Conservation (phyloP, 1,284 basidiomycete genomes). For the Trichosporon sp. region DNA sequence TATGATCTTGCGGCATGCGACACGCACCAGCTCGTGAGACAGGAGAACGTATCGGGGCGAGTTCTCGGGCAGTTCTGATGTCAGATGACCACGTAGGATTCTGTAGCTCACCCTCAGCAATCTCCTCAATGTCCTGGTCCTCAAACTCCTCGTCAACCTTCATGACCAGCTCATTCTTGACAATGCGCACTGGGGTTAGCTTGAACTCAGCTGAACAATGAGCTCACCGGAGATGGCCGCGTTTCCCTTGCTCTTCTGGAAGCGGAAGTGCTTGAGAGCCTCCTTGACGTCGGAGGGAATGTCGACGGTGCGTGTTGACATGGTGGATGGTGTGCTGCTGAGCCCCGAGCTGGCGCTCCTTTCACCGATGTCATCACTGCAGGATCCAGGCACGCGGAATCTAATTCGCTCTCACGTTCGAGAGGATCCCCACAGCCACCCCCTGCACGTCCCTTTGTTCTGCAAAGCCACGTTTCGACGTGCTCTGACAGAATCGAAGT, state of each 20-base stretch:
- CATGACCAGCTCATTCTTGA: conserved; percentile 70
- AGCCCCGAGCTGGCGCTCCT: not conserved
- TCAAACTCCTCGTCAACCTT: conserved; percentile 74
- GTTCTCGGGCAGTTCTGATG: conserved; percentile 78
- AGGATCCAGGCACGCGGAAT: not conserved
- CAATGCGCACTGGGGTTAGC: conserved; percentile 62
- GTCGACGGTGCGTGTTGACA: conserved; percentile 62
- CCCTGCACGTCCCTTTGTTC: not conserved
- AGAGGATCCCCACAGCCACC: no score
- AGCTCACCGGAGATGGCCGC: conserved; percentile 61
- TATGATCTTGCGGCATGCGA: no score
- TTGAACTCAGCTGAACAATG: not conserved
- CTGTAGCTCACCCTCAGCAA: conserved; percentile 63
- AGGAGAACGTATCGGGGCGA: conserved; percentile 79
- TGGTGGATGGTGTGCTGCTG: conserved; percentile 2
- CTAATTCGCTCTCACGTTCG: not conserved
- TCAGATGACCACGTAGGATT: not conserved
- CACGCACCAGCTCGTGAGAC: conserved; percentile 64
- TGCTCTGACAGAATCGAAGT: no score
- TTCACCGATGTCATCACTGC: not conserved
- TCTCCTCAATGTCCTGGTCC: conserved; percentile 67
- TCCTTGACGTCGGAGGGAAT: conserved; percentile 71
- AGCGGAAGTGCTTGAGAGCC: conserved; percentile 73
- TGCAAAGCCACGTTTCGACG: no score
- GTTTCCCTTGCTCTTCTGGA: conserved; percentile 61